Evolutionary conservation across 148 eudicot genomes (phyloP).

Genomic region (Talinum fruticosum): DNA sequence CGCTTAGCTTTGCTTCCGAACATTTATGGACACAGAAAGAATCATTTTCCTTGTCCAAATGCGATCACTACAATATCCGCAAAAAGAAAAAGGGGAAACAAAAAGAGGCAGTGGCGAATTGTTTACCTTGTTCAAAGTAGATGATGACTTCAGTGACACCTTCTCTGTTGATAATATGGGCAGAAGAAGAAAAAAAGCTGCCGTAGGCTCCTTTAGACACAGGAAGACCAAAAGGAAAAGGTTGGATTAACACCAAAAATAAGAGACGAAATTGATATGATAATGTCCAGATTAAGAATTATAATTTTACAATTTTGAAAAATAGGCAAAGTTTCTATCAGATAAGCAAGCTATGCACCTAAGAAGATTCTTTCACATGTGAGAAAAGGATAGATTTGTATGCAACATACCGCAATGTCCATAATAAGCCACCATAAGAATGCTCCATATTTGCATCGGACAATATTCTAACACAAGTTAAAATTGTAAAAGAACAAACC

Average conservation of each 20-base stretch:
- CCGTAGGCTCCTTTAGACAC: constrained; percentile 69
- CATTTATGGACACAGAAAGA: background rate
- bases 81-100: background rate
- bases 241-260: background rate
- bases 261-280: background rate
- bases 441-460: constrained; percentile 69
- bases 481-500: constrained; percentile 10
- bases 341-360: background rate
- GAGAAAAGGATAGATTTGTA: background rate
- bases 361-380: constrained; percentile 2
- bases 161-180: constrained; percentile 33
- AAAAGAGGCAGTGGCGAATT: background rate
- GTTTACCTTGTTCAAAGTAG: constrained; percentile 51
- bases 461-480: constrained; percentile 51
- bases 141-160: constrained; percentile 35
- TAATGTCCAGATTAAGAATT: background rate
- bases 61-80: background rate
- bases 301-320: background rate
- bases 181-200: constrained; percentile 51
- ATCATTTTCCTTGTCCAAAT: background rate
- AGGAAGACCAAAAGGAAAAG: constrained; percentile 22
- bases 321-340: background rate
- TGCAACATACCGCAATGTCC: constrained; percentile 78
- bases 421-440: constrained; percentile 74
- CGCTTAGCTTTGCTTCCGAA: background rate